Evolutionary conservation across 345 rosid species (phyloP), one percentile per base, ranked within the genome.

Genomic region (Arabis hirsuta): DNA sequence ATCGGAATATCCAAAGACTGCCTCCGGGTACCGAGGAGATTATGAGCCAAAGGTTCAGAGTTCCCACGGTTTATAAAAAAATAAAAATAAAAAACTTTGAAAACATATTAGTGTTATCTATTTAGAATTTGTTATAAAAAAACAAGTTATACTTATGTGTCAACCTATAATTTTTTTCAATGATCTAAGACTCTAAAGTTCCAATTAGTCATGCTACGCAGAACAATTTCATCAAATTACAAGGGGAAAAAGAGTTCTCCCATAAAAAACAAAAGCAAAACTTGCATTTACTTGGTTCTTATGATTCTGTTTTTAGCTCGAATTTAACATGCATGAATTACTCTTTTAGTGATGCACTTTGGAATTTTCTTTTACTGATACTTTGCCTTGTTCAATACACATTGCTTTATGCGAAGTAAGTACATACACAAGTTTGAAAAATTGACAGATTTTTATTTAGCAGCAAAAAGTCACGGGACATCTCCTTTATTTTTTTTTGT

Each of bases 321-420:
- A 57, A 9, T 52, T 62, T 5, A 39, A 54, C 55, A 62, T 62
- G 69, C 24, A 43, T 13, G 20, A 42, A 52, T 53, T 43, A 62
- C 38, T 14, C 55, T 53, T 61, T 51, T 52, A 31, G 24, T 27
- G 26, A 29, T 52, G 24, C 24, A 50, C 43, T 60, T 41, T 61
- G 22, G 24, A 71, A 61, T 27, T 62, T 20, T 65, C 65, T 64
- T 73, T 65, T 36, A 46, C 64, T 6, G 71, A 73, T 73, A 36
- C 65, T 73, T 73, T 65, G 71, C 71, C 1, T 34, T 73, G 71
- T 73, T 73, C 65, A 64, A 22, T 34, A 46, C 55, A 14, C 29
- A 55, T 63, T 55, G 57, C 77, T 46, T 73, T 73, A 13, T 36
- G 56, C 62, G 62, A 53, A 62, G 62, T 31, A 52, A 29, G 14